Base-by-base conservation (phyloP, 192 early-diverging fungal genomes). In the Gamsiella multidivaricata region DNA sequence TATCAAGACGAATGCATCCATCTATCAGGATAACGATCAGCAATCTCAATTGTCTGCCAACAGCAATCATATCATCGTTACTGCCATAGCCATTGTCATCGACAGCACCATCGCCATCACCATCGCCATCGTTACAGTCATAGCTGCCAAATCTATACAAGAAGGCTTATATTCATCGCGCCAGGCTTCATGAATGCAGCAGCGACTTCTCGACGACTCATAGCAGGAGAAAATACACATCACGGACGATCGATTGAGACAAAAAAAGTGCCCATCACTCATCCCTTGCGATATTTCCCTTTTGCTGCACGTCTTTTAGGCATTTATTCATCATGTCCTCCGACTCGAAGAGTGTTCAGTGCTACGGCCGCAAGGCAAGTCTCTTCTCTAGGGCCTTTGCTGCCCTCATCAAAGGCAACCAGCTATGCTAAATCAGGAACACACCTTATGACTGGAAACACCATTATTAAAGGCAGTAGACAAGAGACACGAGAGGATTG, bases 331-430 rank as follows among this genome's bases (percentile, higher is more conserved):
- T 78, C 74, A 78, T 78, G 74, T 78, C 74, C 65, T 54, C 59
- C 64, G 74, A 78, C 74, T 69, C 65, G 54, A 78, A 78, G 74
- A 78, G 74, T 78, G 74, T 78, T 64, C 74, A 78, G 74, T 78
- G 74, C 74, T 78, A 78, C 74, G 74, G 74, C 54, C 74, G 74
- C 74, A 78, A 78, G 74, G 74, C 74, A 78, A 78, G 74, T 78
- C 59, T 75, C 17, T 72, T 23, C 22, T 31, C 14, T 14, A 6
- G 47, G n/a, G n/a, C n/a, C 41, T 18, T 18, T 42, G 41, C 12
- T 15, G 12, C 12, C 12, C 41, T 1, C 18, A 42, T 1, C 41
- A 42, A 42, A 42, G 18, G n/a, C n/a, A n/a, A n/a, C n/a, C 41
- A 42, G 18, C 9, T 14, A 51, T 51, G 1, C 41, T 15, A 42